Evolutionary conservation across 805 yeast genomes (phyloP), one percentile per base, ranked within the genome.

Genomic region (Suhomyces canberraensis): DNA sequence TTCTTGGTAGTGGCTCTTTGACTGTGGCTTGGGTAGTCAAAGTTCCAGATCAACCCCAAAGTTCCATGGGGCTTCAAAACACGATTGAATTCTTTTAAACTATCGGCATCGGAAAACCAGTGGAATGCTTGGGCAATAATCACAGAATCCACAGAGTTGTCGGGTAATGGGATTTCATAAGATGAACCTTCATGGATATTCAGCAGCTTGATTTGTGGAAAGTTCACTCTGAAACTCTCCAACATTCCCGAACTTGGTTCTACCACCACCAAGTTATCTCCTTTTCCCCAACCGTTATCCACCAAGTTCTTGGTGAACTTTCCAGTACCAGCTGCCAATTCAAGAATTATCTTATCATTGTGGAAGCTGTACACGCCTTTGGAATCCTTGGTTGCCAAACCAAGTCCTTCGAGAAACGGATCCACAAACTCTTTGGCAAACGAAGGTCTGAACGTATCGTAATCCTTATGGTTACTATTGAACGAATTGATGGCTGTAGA

Each of bases 241-340:
- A 75, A 54, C 85, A 79, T 79, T 0, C 84, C 84, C 30, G 48
- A 40, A 20, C 79, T 69, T 11, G 84, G 81, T 41, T 79, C 84
- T 6, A 75, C 76, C 1, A 73, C 72, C 3, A 57, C 46, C 27
- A 76, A 45, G 25, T 66, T 59, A 24, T 52, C 56, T 3, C 39
- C 19, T 0, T 42, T 27, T 3, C 26, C 11, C 59, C 71, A 66
- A 2, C 77, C 76, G 29, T 54, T 48, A 14, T 51, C 48, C 2
- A 61, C 55, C 16, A 79, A 54, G 29, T 67, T 58, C 18, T 52
- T 56, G 2, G 84, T 79, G 60, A 79, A 79, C 45, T 78, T 78
- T 8, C 85, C 84, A 0, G 84, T 79, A 0, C 84, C 85, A 9
- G 76, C 73, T 1, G 81, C 85, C 15, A 79, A 48, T 35, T 79